phyloP scores from a whole-genome alignment of 2,329 filamentous ascomycete species.

The Torrubiella hemipterigena region DNA sequence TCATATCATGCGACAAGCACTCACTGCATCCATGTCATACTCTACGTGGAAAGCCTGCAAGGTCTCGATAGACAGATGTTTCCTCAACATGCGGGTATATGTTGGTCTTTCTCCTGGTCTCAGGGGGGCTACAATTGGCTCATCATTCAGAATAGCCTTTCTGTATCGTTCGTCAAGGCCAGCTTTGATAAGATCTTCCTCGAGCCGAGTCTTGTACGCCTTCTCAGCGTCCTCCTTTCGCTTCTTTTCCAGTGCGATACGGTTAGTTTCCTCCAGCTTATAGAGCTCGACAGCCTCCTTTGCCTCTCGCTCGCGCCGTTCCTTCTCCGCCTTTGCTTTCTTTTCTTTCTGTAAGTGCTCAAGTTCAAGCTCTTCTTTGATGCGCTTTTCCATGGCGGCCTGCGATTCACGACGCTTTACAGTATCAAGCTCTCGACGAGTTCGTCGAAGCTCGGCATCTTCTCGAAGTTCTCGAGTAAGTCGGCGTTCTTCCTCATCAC shows the following conservation, averaged over 20 bases:
- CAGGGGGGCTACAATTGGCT: conserved; percentile 27
- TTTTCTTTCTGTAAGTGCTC: conserved; percentile 34
- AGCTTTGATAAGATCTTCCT: conserved; percentile 45
- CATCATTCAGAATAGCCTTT: conserved; percentile 44
- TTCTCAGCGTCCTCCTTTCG: conserved; percentile 36
- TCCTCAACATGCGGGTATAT: conserved; percentile 52
- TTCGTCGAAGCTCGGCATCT: conserved; percentile 36
- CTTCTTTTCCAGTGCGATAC: conserved; percentile 31
- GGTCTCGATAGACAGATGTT: conserved; percentile 51
- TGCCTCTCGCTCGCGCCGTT: conserved; percentile 30
- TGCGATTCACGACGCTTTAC: conserved; percentile 33
- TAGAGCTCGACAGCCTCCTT: conserved; percentile 37
- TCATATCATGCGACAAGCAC: conserved; percentile 11
- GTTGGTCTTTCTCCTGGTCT: conserved; percentile 29
- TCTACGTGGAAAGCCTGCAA: conserved; percentile 42
- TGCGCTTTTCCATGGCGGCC: conserved; percentile 35
- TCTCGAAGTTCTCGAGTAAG: conserved; percentile 27
- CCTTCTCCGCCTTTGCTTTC: conserved; percentile 28
- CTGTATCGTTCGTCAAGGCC: conserved; percentile 49
- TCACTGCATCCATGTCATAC: conserved; percentile 44
- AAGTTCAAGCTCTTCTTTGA: conserved; percentile 39
- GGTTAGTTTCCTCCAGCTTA: conserved; percentile 35
- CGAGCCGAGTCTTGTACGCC: conserved; percentile 42
- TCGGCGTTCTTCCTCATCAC: conserved; percentile 22
- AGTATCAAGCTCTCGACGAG: conserved; percentile 34